These are phyloP conservation scores for Fragaria ananassa DNA, from an alignment of 306 rosid species.

Conservation along the genomic window DNA sequence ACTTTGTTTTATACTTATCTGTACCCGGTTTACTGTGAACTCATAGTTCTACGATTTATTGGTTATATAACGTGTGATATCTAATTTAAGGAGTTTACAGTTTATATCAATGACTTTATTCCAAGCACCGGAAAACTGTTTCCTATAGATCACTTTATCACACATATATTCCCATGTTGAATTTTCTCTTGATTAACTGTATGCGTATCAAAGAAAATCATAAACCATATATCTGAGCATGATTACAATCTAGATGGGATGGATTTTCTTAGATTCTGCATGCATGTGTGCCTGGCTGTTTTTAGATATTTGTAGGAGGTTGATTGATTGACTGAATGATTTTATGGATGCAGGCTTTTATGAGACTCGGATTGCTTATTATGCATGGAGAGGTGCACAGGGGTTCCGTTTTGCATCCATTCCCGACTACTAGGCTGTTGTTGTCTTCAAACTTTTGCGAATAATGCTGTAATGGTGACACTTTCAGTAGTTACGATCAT, in stretches of 20 bases:
- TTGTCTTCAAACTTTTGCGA: constrained; percentile 6
- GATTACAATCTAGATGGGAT: not conserved
- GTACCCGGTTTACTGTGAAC: constrained; percentile 1
- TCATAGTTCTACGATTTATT: not conserved
- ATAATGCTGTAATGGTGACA: constrained; percentile 9
- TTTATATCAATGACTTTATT: not conserved
- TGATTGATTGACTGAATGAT: not conserved
- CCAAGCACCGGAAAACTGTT: not conserved
- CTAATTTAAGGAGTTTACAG: not conserved
- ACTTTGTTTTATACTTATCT: not conserved
- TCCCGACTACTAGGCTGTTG: constrained; percentile 64
- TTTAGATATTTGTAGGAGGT: not conserved
- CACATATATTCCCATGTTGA: not conserved
- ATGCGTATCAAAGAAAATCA: not conserved
- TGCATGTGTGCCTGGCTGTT: not conserved
- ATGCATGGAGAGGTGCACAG: constrained; percentile 86
- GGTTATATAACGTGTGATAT: not conserved
- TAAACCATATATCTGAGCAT: not conserved
- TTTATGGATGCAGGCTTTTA: constrained; percentile 69
- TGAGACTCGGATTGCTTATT: constrained; percentile 89
- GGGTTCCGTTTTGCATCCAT: constrained; percentile 86
- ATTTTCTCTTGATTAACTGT: not conserved
- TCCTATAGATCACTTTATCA: not conserved
- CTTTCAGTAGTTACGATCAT: not conserved
- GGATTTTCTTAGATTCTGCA: not conserved